Conservation (phyloP, 2,329 filamentous ascomycete species). For the Ophiosphaerella narmari region DNA sequence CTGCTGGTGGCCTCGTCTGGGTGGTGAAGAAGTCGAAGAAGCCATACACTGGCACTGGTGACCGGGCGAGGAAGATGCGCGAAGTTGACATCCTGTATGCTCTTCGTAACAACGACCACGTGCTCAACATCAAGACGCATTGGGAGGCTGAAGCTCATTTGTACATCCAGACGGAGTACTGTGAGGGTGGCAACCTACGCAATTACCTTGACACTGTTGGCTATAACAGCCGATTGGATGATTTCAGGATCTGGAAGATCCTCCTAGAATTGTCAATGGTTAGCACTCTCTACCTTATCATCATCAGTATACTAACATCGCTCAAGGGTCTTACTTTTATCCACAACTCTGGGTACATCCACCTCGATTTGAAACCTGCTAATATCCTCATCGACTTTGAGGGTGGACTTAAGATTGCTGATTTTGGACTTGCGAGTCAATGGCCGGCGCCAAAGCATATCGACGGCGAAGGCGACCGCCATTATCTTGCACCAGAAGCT, state of each 20-base stretch:
- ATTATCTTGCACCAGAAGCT: slow-evolving; percentile 95
- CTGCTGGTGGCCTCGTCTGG: slow-evolving; percentile 61
- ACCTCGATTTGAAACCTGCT: slow-evolving; percentile 83
- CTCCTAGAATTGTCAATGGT: slow-evolving; percentile 83
- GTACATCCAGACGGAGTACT: slow-evolving; percentile 97
- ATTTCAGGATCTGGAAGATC: slow-evolving; percentile 99
- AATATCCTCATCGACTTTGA: slow-evolving; percentile 84
- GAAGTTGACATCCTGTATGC: slow-evolving; percentile 80
- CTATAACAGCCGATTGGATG: slow-evolving; percentile 83
- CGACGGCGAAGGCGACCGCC: slow-evolving; percentile 91
- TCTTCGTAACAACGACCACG: slow-evolving; percentile 80
- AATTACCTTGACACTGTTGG: slow-evolving; percentile 83
- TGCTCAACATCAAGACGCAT: slow-evolving; percentile 79
- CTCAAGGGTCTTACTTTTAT: slow-evolving; percentile 83
- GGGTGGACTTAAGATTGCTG: slow-evolving; percentile 80
- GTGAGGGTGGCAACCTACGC: slow-evolving; percentile 89
- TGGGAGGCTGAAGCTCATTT: slow-evolving; percentile 87
- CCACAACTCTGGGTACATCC: slow-evolving; percentile 83
- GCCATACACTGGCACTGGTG: slow-evolving; percentile 75
- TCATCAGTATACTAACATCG: slow-evolving; percentile 26
- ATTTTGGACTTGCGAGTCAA: slow-evolving; percentile 79
- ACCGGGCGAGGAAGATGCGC: slow-evolving; percentile 80
- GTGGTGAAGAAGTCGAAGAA: slow-evolving; percentile 93
- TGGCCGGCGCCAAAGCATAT: slow-evolving; percentile 78
- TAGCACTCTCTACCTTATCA: slow-evolving; percentile 47